A percentile compares a stretch with the other conserved stretches of the same genome.
phyloP scores from a whole-genome alignment of 2,329 filamentous ascomycete genomes.

The Exophiala aquamarina region DNA sequence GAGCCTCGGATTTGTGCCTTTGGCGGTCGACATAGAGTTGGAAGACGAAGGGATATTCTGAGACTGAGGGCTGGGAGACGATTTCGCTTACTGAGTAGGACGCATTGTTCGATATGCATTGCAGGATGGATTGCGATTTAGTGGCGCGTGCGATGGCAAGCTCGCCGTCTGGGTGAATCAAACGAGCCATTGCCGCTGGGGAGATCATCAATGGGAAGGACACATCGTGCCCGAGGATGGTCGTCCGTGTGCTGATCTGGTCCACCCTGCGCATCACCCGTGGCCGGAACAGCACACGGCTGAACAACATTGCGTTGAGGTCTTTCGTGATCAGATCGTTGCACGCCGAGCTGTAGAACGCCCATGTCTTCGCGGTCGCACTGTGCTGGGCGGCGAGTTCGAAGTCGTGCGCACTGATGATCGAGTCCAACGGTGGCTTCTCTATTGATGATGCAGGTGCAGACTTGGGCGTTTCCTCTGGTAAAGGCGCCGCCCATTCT shows the following conservation, averaged over 20 bases:
- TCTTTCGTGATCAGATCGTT: constrained; percentile 60
- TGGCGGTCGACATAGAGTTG: constrained; percentile 58
- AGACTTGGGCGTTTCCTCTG: constrained; percentile 32
- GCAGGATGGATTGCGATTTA: constrained; percentile 53
- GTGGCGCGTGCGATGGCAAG: constrained; percentile 57
- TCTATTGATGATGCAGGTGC: constrained; percentile 22
- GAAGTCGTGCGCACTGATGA: constrained; percentile 64
- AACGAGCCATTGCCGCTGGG: constrained; percentile 63
- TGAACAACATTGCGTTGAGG: constrained; percentile 56
- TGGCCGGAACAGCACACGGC: constrained; percentile 59
- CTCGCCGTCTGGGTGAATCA: constrained; percentile 67
- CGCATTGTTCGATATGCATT: constrained; percentile 63
- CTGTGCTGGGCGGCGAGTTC: constrained; percentile 55
- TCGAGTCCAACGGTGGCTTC: constrained; percentile 53
- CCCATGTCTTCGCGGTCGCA: constrained; percentile 65
- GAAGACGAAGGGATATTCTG: constrained; percentile 50
- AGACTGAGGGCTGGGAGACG: constrained; percentile 37
- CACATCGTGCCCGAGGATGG: constrained; percentile 55
- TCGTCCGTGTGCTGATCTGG: constrained; percentile 50
- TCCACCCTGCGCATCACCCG: constrained; percentile 59
- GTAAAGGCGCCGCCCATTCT: constrained; percentile 47
- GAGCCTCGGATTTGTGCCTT: constrained; percentile 48
- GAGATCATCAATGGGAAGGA: constrained; percentile 62
- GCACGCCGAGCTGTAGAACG: constrained; percentile 66
- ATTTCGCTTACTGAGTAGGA: constrained; percentile 60